Evolutionary conservation across 768 basidiomycete species (phyloP).

Genomic region (Hortiboletus flavorubellus): DNA sequence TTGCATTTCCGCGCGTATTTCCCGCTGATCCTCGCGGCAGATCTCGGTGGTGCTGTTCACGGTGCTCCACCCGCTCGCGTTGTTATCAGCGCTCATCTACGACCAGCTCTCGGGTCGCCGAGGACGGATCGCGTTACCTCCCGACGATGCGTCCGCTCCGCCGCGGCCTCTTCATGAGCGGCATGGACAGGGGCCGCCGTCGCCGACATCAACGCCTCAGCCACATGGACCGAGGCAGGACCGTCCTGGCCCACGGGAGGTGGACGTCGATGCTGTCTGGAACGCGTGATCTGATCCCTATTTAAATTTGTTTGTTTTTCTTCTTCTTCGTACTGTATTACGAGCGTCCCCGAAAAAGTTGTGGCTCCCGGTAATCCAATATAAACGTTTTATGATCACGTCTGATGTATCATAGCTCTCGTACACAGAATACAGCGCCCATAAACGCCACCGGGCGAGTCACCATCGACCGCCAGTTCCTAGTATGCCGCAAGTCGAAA

Average conservation of each 20-base stretch:
- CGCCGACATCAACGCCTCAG: neutral
- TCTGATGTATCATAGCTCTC: too few relatives aligned
- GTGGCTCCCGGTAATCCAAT: too few relatives aligned
- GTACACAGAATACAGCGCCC: too few relatives aligned
- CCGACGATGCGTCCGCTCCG: constrained; percentile 29
- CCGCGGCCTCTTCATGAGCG: neutral
- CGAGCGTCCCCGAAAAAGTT: too few relatives aligned
- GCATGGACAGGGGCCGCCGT: constrained; percentile 2
- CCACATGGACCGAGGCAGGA: constrained; percentile 2
- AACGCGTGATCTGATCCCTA: constrained; percentile 31
- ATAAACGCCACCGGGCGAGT: too few relatives aligned
- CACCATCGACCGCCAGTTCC: too few relatives aligned
- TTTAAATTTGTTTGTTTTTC: constrained; percentile 46
- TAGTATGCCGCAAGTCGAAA: too few relatives aligned
- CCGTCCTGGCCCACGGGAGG: constrained; percentile 34
- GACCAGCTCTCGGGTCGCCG: constrained; percentile 14
- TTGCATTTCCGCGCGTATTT: neutral
- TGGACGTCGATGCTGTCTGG: constrained; percentile 43
- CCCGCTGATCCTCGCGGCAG: constrained; percentile 31
- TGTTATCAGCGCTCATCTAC: constrained; percentile 48
- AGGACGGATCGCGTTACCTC: constrained; percentile 43
- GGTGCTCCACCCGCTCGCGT: constrained; percentile 57
- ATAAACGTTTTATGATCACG: too few relatives aligned
- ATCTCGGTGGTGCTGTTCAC: constrained; percentile 63
- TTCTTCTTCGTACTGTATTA: too few relatives aligned